Base-by-base conservation (phyloP, 805 yeast species). In the Schizosaccharomyces lindneri region DNA sequence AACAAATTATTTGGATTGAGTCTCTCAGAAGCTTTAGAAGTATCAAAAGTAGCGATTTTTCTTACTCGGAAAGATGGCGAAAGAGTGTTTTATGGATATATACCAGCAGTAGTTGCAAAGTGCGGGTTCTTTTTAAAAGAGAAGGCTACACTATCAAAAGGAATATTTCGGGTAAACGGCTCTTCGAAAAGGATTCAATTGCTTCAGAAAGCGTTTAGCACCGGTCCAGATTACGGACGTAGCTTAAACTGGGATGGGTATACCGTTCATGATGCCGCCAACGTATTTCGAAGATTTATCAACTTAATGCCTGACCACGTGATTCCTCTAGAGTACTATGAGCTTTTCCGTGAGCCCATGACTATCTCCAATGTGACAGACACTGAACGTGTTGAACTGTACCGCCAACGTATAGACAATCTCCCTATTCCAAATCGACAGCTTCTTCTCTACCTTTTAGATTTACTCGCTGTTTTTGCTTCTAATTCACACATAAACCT, bases 241-340 rank as follows among this genome's bases (percentile, higher is more conserved):
- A 84, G 84, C 66, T 77, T 89, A 57, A 80, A 79, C 65, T 93
- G 97, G 98, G 88, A 86, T 60, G 90, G 95, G 0, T 93, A 81
- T 72, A 87, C 88, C 0, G 97, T 90, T 13, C 98, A 93, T 73
- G 99, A 93, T 71, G 97, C 96, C 0, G 95, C 97, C 1, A 85
- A 93, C 21, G 76, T 93, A 27, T 78, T 93, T 63, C 78, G 97
- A 69, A 76, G 98, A 62, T 93, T 80, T 70, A 76, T 93, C 64
- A 87, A 88, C 68, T 82, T 87, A 57, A 77, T 93, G 62, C 94
- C 95, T 0, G 97, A 93, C 68, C 97, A 97, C 0, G 76, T 93
- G 62, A 82, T 93, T 24, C 96, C 97, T 0, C 74, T 87, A 43
- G 78, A 78, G 3, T 72, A 81, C 64, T 93, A 90, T 70, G 87